Conservation (phyloP, 2,329 filamentous ascomycete species). For the Colletotrichum higginsianum region DNA sequence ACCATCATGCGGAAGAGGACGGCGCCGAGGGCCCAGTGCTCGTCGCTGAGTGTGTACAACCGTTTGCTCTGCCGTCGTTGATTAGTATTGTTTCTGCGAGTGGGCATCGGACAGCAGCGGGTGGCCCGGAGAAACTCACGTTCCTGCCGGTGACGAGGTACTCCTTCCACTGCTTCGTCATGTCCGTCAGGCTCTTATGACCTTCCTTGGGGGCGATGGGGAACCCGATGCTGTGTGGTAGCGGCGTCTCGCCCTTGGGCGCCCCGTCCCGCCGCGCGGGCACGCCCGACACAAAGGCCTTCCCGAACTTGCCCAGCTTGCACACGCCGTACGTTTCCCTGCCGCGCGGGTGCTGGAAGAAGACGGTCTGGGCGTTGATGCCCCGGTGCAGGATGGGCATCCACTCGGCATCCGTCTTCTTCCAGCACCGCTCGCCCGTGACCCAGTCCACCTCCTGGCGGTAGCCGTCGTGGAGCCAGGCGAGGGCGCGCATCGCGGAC, state of each 20-base stretch:
- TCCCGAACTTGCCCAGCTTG: constrained; percentile 66
- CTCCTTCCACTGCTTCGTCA: constrained; percentile 36
- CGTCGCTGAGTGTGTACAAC: constrained; percentile 54
- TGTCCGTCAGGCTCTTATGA: constrained; percentile 17
- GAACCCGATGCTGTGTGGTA: constrained; percentile 14
- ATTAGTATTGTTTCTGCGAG: background rate
- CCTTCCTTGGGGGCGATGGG: constrained; percentile 37
- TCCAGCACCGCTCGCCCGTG: constrained; percentile 29
- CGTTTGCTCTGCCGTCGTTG: constrained; percentile 46
- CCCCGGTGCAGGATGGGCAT: constrained; percentile 66
- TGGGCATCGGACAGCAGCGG: too few species aligned
- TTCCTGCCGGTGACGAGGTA: constrained; percentile 23
- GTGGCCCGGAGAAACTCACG: constrained; percentile 11
- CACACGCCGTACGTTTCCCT: constrained; percentile 67
- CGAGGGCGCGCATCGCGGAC: constrained; percentile 63
- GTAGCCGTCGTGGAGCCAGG: constrained; percentile 67
- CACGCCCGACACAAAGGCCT: constrained; percentile 58
- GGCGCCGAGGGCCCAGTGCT: constrained; percentile 56
- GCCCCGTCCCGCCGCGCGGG: constrained; percentile 37
- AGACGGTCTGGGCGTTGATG: constrained; percentile 64
- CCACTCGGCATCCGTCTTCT: constrained; percentile 60
- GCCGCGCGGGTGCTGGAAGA: constrained; percentile 63
- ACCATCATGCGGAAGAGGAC: constrained; percentile 61
- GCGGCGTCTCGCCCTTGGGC: constrained; percentile 26
- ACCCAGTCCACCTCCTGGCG: constrained; percentile 45